Base-by-base conservation (phyloP, 257 asterid genomes). In the Solanum corneliomulleri region DNA sequence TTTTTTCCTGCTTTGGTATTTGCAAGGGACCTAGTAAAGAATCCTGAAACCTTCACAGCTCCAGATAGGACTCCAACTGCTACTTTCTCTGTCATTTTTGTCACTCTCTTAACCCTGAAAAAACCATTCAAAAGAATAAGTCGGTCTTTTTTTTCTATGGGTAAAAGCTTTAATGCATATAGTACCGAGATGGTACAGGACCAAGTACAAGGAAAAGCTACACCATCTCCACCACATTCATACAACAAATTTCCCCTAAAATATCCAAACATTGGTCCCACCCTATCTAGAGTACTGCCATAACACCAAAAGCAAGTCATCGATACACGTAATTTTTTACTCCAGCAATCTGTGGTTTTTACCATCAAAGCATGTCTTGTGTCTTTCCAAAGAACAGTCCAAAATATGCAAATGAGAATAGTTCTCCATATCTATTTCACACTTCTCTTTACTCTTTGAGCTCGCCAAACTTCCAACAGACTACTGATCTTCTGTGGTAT, bases 1-100 rank as follows among this genome's bases (percentile, higher is more conserved):
- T 95, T 97, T 96, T 97, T 94, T 70, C 98, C 99, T 82, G 89
- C 93, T 91, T 92, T 95, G 4, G 99, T 92, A 91, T 94, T 97
- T 72, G 95, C 99, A 89, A 95, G 87, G 12, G 98, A 92, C 18
- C 96, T 85, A 20, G 98, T 89, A 86, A 97, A 84, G 88, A 87
- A 90, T 82, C 98, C 99, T 3, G 99, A 92, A 83, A 95, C 98
- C 91, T 97, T 97, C 86, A 97, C 92, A 85, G 91, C 99, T 86
- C 98, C 99, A n/a, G 98, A 92, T 89, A 95, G 98, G 42, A 95
- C 95, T 60, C 98, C 98, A 6, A 83, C 86, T 25, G 99, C 99
- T 35, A 94, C 98, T 91, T 94, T 94, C 93, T 97, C 95, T 0
- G 98, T 93, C 98, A 95, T 92, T 90, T 92, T 94, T 18, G 98